Conservation (phyloP, 768 basidiomycete genomes). For the Leucogyrophana mollusca region DNA sequence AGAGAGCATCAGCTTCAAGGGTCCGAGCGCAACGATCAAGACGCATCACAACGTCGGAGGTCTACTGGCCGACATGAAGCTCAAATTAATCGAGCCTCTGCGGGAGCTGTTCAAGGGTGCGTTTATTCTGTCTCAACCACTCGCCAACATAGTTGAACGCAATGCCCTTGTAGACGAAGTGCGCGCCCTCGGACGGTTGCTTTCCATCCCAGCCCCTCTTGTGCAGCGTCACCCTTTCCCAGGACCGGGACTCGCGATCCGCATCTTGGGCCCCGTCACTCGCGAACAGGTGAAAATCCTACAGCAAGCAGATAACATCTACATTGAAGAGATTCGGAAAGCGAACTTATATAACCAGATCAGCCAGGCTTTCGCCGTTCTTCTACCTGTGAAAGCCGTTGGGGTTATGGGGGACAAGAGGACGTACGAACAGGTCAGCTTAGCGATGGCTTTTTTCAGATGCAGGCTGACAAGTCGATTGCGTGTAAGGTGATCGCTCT, state of each 20-base stretch:
- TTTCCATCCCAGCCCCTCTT: constrained; percentile 88
- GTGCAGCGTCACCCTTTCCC: constrained; percentile 99
- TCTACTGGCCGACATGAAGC: constrained; percentile 93
- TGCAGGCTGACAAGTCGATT: constrained; percentile 7
- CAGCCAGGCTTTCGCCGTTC: constrained; percentile 93
- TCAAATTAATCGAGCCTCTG: constrained; percentile 97
- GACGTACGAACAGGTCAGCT: constrained; percentile 87
- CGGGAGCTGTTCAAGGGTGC: constrained; percentile 97
- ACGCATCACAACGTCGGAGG: constrained; percentile 99
- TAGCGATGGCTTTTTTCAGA: neutral
- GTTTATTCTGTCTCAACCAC: constrained; percentile 12
- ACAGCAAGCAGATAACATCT: constrained; percentile 91
- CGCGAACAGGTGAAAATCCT: constrained; percentile 89
- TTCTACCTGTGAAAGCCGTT: constrained; percentile 94
- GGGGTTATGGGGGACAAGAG: constrained; percentile 97
- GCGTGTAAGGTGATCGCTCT: constrained; percentile 77
- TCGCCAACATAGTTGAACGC: neutral
- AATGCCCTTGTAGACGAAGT: constrained; percentile 75
- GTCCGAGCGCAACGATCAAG: constrained; percentile 98
- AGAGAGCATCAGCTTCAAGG: constrained; percentile 99
- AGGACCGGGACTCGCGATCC: constrained; percentile 96
- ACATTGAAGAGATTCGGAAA: constrained; percentile 95
- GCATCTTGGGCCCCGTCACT: constrained; percentile 94
- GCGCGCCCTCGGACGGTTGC: constrained; percentile 84
- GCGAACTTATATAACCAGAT: constrained; percentile 93